Evolutionary conservation across 208 protist species (phyloP).

Genomic region (Crithidia thermophila): DNA sequence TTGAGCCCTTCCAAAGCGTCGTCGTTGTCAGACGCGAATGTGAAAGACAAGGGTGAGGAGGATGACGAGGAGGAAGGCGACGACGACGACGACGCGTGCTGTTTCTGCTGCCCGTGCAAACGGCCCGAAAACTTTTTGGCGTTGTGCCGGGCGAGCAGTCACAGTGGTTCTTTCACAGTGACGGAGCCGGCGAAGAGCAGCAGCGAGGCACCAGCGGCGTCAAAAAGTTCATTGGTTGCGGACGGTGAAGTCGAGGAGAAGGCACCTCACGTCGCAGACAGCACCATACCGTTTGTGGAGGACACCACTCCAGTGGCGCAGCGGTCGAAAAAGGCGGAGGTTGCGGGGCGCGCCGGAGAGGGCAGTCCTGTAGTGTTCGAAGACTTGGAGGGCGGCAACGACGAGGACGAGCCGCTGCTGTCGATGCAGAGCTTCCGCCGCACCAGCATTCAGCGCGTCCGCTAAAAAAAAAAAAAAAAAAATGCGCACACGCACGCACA

Average conservation of each 20-base stretch:
- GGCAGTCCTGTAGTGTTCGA: constrained; percentile 18
- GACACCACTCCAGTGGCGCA: background rate
- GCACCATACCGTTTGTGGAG: background rate
- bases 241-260: background rate
- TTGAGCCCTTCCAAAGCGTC: background rate
- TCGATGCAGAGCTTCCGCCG: constrained; percentile 54
- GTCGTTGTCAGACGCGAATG: background rate
- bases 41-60: background rate
- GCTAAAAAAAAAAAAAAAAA: constrained; percentile 6
- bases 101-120: constrained; percentile 55
- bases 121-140: constrained; percentile 44
- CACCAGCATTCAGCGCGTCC: constrained; percentile 28
- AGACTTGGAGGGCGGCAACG: constrained; percentile 23
- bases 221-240: no score
- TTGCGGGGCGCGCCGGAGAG: background rate
- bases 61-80: constrained; percentile 13
- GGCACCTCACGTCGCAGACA: background rate
- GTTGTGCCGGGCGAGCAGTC: constrained; percentile 18
- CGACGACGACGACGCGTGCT: constrained; percentile 30
- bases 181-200: background rate
- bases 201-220: no score
- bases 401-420: constrained; percentile 49
- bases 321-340: no score
- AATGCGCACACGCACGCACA: no score
- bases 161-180: background rate